Base-by-base conservation (phyloP, 768 basidiomycete genomes). In the Tricholomella constricta region DNA sequence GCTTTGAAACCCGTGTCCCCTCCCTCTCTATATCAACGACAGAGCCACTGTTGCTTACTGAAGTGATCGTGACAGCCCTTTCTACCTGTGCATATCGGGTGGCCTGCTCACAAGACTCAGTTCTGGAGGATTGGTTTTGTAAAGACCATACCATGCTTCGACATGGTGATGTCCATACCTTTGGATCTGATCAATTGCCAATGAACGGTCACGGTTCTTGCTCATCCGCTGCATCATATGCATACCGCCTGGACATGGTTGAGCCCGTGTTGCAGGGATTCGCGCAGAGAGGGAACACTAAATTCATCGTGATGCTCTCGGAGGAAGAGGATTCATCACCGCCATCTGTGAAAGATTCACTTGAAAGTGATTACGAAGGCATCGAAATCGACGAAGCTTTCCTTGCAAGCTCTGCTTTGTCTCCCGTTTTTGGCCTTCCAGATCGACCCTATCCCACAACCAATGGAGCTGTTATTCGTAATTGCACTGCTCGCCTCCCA, bases 211-310 rank as follows among this genome's bases (percentile, higher is more conserved):
- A 55, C 25, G 34, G 53, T 43, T 40, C 60, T 26, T 29, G 56
- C 14, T 38, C 40, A 2, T 49, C 59, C 26, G 52, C 64, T 15
- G 45, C 57, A 40, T 49, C 58, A 9, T 69, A 76, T 32, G 61
- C 62, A 31, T 86, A 80, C 54, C 74, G 71, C 38, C 65, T 90
- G 23, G 78, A 82, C 47, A 78, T 90, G 74, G 58, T 82, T 4
- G 80, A 87, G 54, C 91, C 93, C 9, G 84, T 86, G 20, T 70
- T 77, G n/a, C 91, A 94, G 71, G 93, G 93, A 26, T 70, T 76
- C 56, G 74, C 79, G 12, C 63, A 72, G 31, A 67, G 67, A 26
- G 76, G 75, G 11, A 49, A 58, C 17, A 91, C 91, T 0, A 75
- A 69, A 41, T 68, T 92, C 45, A 70, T 85, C 45, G 62, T 88